Percentiles rank a stretch among this genome's conserved stretches.
Evolutionary conservation across 2,329 filamentous ascomycete genomes (phyloP).

Genomic region (Celoporthe dispersa): DNA sequence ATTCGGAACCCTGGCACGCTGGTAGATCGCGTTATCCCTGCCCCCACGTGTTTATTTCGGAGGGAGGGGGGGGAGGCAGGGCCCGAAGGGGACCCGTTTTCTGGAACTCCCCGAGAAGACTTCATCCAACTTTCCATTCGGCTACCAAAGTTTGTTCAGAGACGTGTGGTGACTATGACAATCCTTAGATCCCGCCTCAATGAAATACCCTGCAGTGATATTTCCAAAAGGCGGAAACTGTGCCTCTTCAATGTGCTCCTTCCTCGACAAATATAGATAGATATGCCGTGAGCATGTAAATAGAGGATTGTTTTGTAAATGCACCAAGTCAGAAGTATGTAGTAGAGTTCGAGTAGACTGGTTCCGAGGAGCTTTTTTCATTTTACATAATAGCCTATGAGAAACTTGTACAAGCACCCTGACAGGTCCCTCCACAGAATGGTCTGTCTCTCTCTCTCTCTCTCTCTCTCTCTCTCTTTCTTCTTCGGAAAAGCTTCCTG

Average conservation of each 20-base stretch:
- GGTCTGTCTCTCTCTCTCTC: too few relatives aligned
- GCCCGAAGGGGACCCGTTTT: neutral
- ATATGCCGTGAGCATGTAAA: neutral
- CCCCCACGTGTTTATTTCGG: slow-evolving; percentile 1
- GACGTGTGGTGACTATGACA: neutral
- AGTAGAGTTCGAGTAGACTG: neutral
- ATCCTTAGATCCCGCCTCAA: neutral
- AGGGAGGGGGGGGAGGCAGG: neutral
- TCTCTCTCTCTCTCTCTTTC: too few relatives aligned
- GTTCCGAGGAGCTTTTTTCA: neutral
- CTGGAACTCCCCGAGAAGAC: neutral
- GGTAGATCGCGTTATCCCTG: neutral
- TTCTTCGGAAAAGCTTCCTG: too few relatives aligned
- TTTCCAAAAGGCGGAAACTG: neutral
- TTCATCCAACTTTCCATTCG: neutral
- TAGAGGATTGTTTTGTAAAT: neutral
- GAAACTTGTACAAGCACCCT: neutral
- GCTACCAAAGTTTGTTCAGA: neutral
- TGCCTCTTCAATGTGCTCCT: neutral
- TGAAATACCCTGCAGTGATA: neutral
- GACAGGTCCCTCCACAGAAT: neutral
- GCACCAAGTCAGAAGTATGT: neutral
- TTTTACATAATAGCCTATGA: neutral
- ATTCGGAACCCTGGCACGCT: neutral
- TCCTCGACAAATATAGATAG: neutral